Evolutionary conservation across 139 green algal genomes (phyloP).

Genomic region (Chlorella sorokiniana): DNA sequence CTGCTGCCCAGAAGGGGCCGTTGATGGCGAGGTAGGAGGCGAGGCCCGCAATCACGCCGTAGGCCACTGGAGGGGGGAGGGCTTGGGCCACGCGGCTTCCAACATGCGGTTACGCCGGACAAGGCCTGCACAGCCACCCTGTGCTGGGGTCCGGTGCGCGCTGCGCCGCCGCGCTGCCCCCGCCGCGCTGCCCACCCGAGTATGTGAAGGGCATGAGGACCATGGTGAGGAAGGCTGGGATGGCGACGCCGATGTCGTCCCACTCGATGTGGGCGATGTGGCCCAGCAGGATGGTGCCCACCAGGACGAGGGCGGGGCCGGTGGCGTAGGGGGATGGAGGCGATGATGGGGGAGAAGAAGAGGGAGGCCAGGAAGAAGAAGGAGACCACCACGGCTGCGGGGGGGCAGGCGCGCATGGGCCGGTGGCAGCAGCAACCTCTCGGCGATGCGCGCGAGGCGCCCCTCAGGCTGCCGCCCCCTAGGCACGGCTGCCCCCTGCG

Average conservation of each 20-base stretch:
- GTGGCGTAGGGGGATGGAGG: conserved; percentile 85
- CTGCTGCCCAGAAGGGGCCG: conserved; percentile 31
- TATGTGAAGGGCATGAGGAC: conserved; percentile 81
- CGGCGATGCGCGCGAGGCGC: background rate
- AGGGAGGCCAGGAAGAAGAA: conserved; percentile 77
- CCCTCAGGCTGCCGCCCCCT: background rate
- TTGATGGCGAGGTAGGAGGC: conserved; percentile 60
- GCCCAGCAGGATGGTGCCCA: conserved; percentile 56
- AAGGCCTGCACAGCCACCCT: too few relatives aligned
- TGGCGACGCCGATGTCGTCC: conserved; percentile 54
- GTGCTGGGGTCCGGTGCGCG: too few relatives aligned
- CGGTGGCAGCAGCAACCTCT: background rate
- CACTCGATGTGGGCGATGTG: conserved; percentile 61
- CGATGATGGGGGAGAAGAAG: conserved; percentile 88
- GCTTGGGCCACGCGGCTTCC: background rate
- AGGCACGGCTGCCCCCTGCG: background rate
- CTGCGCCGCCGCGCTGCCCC: background rate
- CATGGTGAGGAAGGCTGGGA: conserved; percentile 84
- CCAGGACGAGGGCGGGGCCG: conserved; percentile 81
- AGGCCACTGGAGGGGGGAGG: conserved; percentile 22
- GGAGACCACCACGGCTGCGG: conserved; percentile 37
- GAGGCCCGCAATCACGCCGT: conserved; percentile 72
- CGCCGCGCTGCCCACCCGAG: conserved; percentile 18
- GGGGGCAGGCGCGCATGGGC: background rate
- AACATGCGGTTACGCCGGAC: too few relatives aligned